These are phyloP conservation scores for Mucor racemosus DNA, from an alignment of 371 early-diverging fungal genomes.

Conservation along the genomic window DNA sequence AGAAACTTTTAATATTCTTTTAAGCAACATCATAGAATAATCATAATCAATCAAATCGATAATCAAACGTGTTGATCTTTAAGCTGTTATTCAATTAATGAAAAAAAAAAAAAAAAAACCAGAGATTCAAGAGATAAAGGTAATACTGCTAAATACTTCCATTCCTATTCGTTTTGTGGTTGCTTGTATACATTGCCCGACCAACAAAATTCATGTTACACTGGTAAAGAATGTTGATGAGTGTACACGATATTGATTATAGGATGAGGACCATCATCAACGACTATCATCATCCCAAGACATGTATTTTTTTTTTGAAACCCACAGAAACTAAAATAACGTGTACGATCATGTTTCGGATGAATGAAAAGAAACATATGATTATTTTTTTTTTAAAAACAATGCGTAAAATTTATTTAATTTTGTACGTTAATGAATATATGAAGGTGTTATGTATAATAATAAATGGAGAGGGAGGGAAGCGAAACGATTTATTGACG, in stretches of 20 bases:
- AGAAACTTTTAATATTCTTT: too few relatives aligned
- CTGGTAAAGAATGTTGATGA: background rate
- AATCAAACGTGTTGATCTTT: background rate
- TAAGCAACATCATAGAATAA: too few relatives aligned
- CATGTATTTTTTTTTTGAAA: background rate
- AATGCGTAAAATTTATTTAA: slow-evolving; percentile 11
- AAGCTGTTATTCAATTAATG: background rate
- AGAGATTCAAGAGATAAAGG: background rate
- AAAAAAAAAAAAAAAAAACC: too few relatives aligned
- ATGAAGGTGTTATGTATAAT: slow-evolving; percentile 7
- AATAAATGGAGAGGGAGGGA: background rate
- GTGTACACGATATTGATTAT: background rate
- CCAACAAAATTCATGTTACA: background rate
- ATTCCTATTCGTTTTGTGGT: too few relatives aligned
- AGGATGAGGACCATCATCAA: background rate
- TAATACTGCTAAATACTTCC: background rate
- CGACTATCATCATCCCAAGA: background rate
- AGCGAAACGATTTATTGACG: slow-evolving; percentile 31
- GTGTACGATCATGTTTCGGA: slow-evolving; percentile 9
- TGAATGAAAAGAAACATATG: slow-evolving; percentile 4
- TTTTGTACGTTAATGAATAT: slow-evolving; percentile 4
- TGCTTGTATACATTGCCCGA: background rate
- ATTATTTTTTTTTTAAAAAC: slow-evolving; percentile 13
- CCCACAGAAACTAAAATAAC: slow-evolving; percentile 4
- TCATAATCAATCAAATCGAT: background rate